Percentiles rank a stretch among this genome's conserved stretches.
These are phyloP conservation scores for Cercospora sp. DNA, from an alignment of 2,329 filamentous ascomycete species.

Conservation along the genomic window DNA sequence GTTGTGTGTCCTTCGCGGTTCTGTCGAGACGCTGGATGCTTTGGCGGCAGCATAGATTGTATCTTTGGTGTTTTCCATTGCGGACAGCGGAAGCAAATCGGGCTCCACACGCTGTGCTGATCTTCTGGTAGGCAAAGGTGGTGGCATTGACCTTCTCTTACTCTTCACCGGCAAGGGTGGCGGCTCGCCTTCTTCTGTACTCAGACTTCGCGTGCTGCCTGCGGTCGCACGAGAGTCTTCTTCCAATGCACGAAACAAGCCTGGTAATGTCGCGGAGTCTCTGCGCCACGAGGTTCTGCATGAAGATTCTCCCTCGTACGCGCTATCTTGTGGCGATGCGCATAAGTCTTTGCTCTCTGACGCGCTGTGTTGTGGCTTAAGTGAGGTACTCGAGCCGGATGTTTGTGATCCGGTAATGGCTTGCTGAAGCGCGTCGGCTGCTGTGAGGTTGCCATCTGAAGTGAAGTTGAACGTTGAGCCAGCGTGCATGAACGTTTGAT, in stretches of 20 bases:
- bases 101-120: background rate
- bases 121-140: constrained; percentile 9
- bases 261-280: constrained; percentile 33
- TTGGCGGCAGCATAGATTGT: constrained; percentile 21
- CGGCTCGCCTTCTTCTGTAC: background rate
- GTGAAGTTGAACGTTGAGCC: constrained; percentile 12
- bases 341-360: constrained; percentile 16
- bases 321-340: constrained; percentile 24
- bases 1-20: constrained; percentile 16
- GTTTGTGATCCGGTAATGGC: constrained; percentile 25
- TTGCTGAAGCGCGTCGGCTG: constrained; percentile 1
- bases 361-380: constrained; percentile 19
- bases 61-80: constrained; percentile 15
- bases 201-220: constrained; percentile 12
- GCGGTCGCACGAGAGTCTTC: constrained; percentile 22
- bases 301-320: constrained; percentile 18
- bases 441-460: constrained; percentile 14
- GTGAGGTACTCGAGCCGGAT: constrained; percentile 30
- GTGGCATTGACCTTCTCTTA: background rate
- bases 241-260: constrained; percentile 22
- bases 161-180: constrained; percentile 9
- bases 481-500: background rate
- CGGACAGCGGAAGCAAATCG: constrained; percentile 26
- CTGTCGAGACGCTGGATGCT: constrained; percentile 21
- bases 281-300: constrained; percentile 20